phyloP scores from a whole-genome alignment of 2,329 filamentous ascomycete genomes.

The Cladosporium colombiae region DNA sequence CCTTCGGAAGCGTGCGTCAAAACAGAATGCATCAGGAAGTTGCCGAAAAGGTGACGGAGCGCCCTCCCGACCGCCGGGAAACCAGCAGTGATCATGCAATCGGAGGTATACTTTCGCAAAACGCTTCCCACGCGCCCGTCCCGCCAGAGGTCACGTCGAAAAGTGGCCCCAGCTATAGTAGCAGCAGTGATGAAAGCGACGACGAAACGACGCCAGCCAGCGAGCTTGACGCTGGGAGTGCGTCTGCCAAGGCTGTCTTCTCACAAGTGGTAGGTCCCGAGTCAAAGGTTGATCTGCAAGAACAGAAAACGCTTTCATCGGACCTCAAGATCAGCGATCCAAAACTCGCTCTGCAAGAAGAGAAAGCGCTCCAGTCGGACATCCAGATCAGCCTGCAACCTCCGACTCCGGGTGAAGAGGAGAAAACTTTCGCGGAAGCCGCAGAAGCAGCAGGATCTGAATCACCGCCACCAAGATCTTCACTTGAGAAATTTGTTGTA shows the following conservation, averaged over 20 bases:
- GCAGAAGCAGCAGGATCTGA: constrained; percentile 6
- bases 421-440: constrained; percentile 25
- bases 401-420: constrained; percentile 38
- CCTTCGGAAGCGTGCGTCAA: constrained; percentile 67
- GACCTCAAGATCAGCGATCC: constrained; percentile 28
- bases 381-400: constrained; percentile 37
- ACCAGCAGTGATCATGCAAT: constrained; percentile 62
- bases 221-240: constrained; percentile 7
- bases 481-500: constrained; percentile 28
- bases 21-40: constrained; percentile 43
- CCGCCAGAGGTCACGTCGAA: constrained; percentile 71
- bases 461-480: constrained; percentile 23
- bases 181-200: constrained; percentile 49
- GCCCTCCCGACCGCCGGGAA: constrained; percentile 44
- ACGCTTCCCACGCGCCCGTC: constrained; percentile 63
- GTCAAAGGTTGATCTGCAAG: background rate
- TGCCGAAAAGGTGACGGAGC: constrained; percentile 55
- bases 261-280: constrained; percentile 2
- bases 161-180: constrained; percentile 65
- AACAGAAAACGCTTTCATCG: constrained; percentile 29
- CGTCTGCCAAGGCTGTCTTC: constrained; percentile 9
- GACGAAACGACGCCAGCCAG: constrained; percentile 25
- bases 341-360: background rate
- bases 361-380: constrained; percentile 29
- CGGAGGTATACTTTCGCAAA: constrained; percentile 57